Percentiles rank a stretch among this genome's conserved stretches.
Evolutionary conservation across 257 asterid species (phyloP).

Genomic region (Scutellaria baicalensis): DNA sequence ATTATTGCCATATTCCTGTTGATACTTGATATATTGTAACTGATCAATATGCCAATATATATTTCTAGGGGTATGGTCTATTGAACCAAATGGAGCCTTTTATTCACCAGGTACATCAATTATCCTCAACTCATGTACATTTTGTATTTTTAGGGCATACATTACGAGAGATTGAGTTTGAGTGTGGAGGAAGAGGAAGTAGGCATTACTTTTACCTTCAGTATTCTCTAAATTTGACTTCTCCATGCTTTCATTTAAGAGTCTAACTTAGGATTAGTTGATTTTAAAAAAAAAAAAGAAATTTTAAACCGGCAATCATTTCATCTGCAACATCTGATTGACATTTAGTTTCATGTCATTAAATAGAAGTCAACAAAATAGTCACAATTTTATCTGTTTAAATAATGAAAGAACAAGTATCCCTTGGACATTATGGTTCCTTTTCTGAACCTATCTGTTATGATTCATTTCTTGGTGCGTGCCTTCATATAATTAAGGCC

Average conservation of each 20-base stretch:
- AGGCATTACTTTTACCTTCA: not conserved
- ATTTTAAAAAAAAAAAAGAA: not conserved
- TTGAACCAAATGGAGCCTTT: constrained; percentile 90
- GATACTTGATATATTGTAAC: constrained; percentile 14
- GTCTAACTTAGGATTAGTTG: not conserved
- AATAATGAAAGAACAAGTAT: not conserved
- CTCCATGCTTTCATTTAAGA: not conserved
- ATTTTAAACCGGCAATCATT: not conserved
- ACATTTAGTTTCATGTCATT: not conserved
- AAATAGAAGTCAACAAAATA: not conserved
- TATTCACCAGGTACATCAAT: constrained; percentile 73
- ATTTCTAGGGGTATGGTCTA: constrained; percentile 74
- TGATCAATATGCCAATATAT: constrained; percentile 15
- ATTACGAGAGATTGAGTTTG: not conserved
- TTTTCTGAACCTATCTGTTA: not conserved
- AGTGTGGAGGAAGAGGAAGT: not conserved
- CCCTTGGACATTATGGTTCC: not conserved
- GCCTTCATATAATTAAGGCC: not conserved
- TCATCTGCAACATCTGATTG: not conserved
- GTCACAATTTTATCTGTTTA: not conserved
- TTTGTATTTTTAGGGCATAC: constrained; percentile 6
- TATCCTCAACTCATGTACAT: constrained; percentile 3
- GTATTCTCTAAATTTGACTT: not conserved
- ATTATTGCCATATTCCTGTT: not conserved
- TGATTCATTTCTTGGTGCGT: not conserved